Evolutionary conservation across 305 asterid species (phyloP).

Genomic region (Lippia alba): DNA sequence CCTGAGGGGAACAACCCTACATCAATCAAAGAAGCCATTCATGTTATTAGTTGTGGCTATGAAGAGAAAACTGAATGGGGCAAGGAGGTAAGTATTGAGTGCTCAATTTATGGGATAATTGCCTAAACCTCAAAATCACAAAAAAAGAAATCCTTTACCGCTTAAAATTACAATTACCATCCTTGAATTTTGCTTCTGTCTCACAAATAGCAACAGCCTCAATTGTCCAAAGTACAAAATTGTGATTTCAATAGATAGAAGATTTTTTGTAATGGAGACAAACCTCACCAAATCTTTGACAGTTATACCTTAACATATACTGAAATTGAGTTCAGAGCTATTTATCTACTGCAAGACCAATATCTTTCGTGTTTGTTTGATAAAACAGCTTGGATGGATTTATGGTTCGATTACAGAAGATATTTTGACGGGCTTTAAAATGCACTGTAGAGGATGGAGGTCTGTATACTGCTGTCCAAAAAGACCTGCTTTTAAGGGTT

Average conservation of each 20-base stretch:
- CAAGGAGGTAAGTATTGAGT: slow-evolving; percentile 54
- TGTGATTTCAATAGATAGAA: no score
- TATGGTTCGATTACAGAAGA: slow-evolving; percentile 59
- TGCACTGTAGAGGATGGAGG: slow-evolving; percentile 93
- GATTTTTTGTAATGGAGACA: no score
- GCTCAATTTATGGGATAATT: no score
- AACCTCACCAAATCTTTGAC: neutral
- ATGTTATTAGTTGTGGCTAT: slow-evolving; percentile 88
- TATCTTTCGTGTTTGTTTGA: slow-evolving; percentile 14
- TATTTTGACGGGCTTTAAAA: slow-evolving; percentile 84
- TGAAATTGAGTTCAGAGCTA: neutral
- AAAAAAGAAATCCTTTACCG: no score
- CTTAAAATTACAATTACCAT: no score
- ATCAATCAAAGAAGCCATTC: slow-evolving; percentile 80
- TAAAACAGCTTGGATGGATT: slow-evolving; percentile 55
- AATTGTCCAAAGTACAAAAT: no score
- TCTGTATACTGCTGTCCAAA: slow-evolving; percentile 84
- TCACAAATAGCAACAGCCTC: no score
- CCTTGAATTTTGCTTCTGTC: no score
- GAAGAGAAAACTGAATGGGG: slow-evolving; percentile 93
- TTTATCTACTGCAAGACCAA: slow-evolving; percentile 1
- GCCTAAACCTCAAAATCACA: no score
- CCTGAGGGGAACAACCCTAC: slow-evolving; percentile 67
- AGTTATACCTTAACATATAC: neutral
- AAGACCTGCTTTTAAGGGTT: slow-evolving; percentile 46